A percentile compares a stretch with the other conserved stretches of the same genome.
Conservation (phyloP, 2,329 filamentous ascomycete genomes). For the Lecanoromycetidae sp. region DNA sequence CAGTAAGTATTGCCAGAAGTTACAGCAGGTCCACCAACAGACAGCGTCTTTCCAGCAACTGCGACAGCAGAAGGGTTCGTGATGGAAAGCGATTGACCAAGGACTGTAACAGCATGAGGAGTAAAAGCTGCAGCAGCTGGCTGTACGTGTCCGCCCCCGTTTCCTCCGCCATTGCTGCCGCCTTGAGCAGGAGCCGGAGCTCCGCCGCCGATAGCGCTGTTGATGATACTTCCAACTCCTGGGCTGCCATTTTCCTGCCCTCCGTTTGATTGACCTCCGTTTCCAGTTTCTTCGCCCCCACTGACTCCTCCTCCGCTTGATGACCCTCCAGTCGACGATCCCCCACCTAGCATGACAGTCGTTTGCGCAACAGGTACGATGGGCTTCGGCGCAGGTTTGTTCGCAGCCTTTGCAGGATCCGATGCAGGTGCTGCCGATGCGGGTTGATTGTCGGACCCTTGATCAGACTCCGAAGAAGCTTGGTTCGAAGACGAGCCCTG, state of each 20-base stretch:
- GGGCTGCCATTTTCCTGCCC: neutral
- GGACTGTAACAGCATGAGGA: slow-evolving; percentile 1
- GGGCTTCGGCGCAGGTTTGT: neutral
- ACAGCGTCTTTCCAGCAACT: slow-evolving; percentile 6
- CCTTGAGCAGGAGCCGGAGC: neutral
- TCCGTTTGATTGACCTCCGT: too few species aligned
- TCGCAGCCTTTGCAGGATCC: neutral
- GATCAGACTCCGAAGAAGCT: too few species aligned
- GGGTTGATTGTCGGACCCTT: too few species aligned
- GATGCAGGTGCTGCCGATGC: neutral
- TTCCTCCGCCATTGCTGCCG: neutral
- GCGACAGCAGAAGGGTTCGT: slow-evolving; percentile 5
- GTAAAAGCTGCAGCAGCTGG: slow-evolving; percentile 1
- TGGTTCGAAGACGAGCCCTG: too few species aligned
- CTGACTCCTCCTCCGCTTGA: too few species aligned
- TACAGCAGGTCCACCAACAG: slow-evolving; percentile 2
- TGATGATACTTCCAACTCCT: neutral
- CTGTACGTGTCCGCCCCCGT: neutral
- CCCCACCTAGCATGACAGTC: neutral
- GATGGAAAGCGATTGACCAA: neutral
- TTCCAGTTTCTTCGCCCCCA: too few species aligned
- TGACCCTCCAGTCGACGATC: too few species aligned
- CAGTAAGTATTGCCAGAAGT: slow-evolving; percentile 5
- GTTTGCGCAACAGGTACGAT: neutral
- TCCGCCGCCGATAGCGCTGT: neutral